These are phyloP conservation scores for Arxiozyma bovina DNA, from an alignment of 1,139 yeast species.

Conservation along the genomic window DNA sequence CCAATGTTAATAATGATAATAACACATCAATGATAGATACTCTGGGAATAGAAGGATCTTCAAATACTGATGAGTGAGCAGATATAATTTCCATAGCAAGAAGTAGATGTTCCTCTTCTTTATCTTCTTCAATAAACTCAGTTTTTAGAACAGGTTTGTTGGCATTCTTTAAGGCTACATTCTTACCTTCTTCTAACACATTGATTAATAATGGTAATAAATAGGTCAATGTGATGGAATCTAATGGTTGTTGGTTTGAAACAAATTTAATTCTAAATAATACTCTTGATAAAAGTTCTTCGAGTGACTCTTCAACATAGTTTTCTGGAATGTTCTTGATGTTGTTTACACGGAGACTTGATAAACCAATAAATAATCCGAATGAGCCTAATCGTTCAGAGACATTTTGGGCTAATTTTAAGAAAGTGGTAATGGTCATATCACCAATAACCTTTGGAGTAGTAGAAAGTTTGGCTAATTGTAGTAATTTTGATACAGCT, in stretches of 20 bases:
- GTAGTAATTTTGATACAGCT: conserved; percentile 43
- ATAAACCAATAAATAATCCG: conserved; percentile 54
- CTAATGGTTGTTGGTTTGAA: conserved; percentile 65
- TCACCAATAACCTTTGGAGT: conserved; percentile 37
- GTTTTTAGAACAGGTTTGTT: conserved; percentile 42
- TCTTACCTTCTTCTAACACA: conserved; percentile 53
- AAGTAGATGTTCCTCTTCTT: conserved; percentile 77
- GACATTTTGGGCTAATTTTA: conserved; percentile 37
- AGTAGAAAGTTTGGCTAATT: conserved; percentile 34
- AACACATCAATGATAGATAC: conserved; percentile 51
- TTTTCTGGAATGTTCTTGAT: conserved; percentile 37
- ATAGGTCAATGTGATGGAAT: conserved; percentile 59
- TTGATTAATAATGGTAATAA: conserved; percentile 62
- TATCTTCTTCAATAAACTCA: conserved; percentile 70
- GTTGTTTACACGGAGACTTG: conserved; percentile 48
- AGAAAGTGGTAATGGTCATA: conserved; percentile 34
- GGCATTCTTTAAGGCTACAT: conserved; percentile 43
- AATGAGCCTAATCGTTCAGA: conserved; percentile 45
- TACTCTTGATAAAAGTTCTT: conserved; percentile 51
- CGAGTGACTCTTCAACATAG: conserved; percentile 43
- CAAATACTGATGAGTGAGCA: conserved; percentile 67
- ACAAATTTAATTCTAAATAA: conserved; percentile 69
- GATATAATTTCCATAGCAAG: conserved; percentile 71
- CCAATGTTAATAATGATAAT: conserved; percentile 57
- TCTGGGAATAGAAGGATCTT: conserved; percentile 62